These are phyloP conservation scores for Pseudomonodictys pantanalensis DNA, from an alignment of 495 filamentous ascomycete species.

Conservation along the genomic window DNA sequence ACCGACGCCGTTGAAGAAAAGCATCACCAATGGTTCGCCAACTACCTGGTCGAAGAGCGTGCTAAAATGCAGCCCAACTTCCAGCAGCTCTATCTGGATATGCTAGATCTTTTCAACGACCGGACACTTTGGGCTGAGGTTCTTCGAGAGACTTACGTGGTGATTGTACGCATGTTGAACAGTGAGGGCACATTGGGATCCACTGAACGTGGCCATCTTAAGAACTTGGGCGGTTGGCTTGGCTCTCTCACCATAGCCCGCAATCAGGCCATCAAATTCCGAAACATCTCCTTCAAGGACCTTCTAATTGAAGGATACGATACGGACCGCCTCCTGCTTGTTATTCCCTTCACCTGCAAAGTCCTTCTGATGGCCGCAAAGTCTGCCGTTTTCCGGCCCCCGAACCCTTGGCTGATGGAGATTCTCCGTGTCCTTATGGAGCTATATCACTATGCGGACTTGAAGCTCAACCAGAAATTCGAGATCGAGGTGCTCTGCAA, in stretches of 20 bases:
- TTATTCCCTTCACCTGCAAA: constrained; percentile 96
- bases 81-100: constrained; percentile 84
- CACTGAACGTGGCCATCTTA: constrained; percentile 80
- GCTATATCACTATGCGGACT: constrained; percentile 84
- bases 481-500: constrained; percentile 97
- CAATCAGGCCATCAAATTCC: constrained; percentile 93
- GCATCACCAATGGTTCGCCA: constrained; percentile 94
- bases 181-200: constrained; percentile 69
- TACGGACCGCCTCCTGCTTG: constrained; percentile 81
- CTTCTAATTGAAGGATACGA: constrained; percentile 89
- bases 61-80: constrained; percentile 96
- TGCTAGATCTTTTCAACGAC: constrained; percentile 78
- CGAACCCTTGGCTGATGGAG: constrained; percentile 97
- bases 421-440: constrained; percentile 84
- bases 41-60: constrained; percentile 91
- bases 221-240: constrained; percentile 89
- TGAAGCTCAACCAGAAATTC: constrained; percentile 94
- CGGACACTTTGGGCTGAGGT: constrained; percentile 80
- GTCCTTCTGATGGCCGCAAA: constrained; percentile 77
- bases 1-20: constrained; percentile 71
- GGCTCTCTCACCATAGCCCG: constrained; percentile 90
- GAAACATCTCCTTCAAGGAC: constrained; percentile 94
- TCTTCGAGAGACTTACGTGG: constrained; percentile 86
- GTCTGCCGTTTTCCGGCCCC: constrained; percentile 87
- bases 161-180: constrained; percentile 80